These are phyloP conservation scores for Lithospermum erythrorhizon DNA, from an alignment of 257 asterid genomes.

Conservation along the genomic window DNA sequence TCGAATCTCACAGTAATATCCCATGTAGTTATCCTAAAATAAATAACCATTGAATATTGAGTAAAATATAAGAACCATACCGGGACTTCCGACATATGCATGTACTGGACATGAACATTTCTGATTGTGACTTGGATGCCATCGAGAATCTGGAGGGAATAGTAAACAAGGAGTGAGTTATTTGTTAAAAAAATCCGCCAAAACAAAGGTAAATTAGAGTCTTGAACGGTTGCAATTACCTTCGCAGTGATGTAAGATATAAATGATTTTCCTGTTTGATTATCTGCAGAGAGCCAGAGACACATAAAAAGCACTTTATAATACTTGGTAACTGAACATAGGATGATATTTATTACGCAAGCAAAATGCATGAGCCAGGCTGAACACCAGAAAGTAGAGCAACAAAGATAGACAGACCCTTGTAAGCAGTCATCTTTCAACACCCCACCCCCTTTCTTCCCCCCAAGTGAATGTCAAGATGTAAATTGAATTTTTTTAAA, in stretches of 20 bases:
- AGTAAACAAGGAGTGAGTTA: conserved; percentile 1
- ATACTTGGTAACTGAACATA: too few species aligned
- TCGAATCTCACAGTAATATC: too few species aligned
- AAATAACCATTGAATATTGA: neutral
- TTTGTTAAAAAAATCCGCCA: conserved; percentile 3
- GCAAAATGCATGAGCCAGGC: too few species aligned
- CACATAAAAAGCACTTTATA: neutral
- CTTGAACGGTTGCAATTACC: conserved; percentile 27
- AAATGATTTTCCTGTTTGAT: conserved; percentile 82
- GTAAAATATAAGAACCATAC: conserved; percentile 26
- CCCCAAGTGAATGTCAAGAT: too few species aligned
- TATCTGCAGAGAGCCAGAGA: conserved; percentile 62
- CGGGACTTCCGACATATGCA: conserved; percentile 38
- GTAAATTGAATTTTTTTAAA: too few species aligned
- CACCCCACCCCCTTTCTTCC: too few species aligned
- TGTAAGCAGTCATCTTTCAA: too few species aligned
- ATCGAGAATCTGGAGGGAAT: conserved; percentile 62
- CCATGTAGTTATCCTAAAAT: too few species aligned
- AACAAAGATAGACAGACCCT: too few species aligned
- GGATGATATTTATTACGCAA: too few species aligned
- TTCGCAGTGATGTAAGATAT: conserved; percentile 79
- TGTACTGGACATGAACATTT: conserved; percentile 66
- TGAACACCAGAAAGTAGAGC: too few species aligned
- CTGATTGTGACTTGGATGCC: conserved; percentile 85
- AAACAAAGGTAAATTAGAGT: neutral